phyloP scores from a whole-genome alignment of 768 basidiomycete genomes.

The Lyophyllum decastes region DNA sequence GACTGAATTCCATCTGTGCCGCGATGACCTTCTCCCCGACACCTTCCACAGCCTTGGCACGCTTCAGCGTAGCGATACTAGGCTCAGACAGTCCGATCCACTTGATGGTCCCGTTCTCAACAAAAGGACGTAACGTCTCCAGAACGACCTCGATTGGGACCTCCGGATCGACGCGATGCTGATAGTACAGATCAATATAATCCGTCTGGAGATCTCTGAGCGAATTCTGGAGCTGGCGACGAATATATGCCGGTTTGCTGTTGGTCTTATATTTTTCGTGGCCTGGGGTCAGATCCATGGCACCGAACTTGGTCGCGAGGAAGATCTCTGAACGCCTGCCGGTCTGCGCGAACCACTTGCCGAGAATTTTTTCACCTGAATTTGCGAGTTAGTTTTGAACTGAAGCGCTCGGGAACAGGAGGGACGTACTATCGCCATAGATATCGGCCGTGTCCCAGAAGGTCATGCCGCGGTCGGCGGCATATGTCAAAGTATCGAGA shows the following conservation, averaged over 20 bases:
- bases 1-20: constrained; percentile 45
- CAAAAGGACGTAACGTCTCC: constrained; percentile 2
- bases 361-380: constrained; percentile 8
- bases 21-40: constrained; percentile 33
- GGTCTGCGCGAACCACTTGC: constrained; percentile 45
- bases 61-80: constrained; percentile 42
- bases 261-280: not conserved
- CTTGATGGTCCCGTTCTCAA: constrained; percentile 28
- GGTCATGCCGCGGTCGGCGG: constrained; percentile 27
- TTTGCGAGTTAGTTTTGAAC: no score
- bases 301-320: constrained; percentile 13
- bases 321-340: constrained; percentile 58
- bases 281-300: not conserved
- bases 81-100: constrained; percentile 56
- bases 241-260: constrained; percentile 5
- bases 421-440: constrained; percentile 43
- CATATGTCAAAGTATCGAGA: constrained; percentile 21
- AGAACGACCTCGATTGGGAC: constrained; percentile 48
- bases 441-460: constrained; percentile 52
- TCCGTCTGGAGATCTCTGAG: not conserved
- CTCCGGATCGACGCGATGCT: constrained; percentile 36
- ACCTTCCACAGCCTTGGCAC: constrained; percentile 48
- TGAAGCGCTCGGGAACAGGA: not conserved
- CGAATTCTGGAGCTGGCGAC: not conserved
- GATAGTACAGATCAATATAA: constrained; percentile 3